Evolutionary conservation across 306 rosid genomes (phyloP), one percentile per base, ranked within the genome.

Genomic region (Vicia faba): DNA sequence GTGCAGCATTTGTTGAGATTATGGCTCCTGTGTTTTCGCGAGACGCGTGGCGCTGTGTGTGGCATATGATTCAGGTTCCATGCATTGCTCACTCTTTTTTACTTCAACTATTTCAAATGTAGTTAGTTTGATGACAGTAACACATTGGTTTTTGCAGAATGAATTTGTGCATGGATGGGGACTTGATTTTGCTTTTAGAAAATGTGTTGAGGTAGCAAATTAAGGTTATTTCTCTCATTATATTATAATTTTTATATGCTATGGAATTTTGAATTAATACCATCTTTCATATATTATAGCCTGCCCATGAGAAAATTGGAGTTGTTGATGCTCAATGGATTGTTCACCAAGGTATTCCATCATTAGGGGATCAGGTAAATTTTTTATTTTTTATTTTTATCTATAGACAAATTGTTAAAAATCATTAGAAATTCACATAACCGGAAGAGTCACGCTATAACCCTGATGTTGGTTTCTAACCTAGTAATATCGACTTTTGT

Each of bases 101-200:
- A 7, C 11, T 15, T 45, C 12, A 14, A 2, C 12, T 26, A 7
- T 28, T 8, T 57, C 44, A 41, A 9, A 61, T 26, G 16, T 11
- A 18, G 28, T 49, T 50, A 16, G 62, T 51, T 51, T 61, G 33
- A 54, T 39, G 39, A 53, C 56, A 58, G 12, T 51, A 23, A 57
- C 69, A 31, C 49, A 23, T 23, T 23, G 39, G 15, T 51, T 26
- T 36, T 75, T 82, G 74, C 87, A 92, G 98, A 93, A 89, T 82
- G 98, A 93, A 81, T 84, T 93, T 80, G 89, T 93, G 64, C 98
- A 93, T 44, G 98, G 98, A 0, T 89, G 98, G 98, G 98, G 98
- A 60, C 98, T 93, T 69, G 98, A 93, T 69, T 89, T 93, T 86
- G 83, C 96, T 67, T 86, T 93, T 29, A 83, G 98, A 78, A 93